Base-by-base conservation (phyloP, 257 asterid genomes). In the Nicotiana knightiana region DNA sequence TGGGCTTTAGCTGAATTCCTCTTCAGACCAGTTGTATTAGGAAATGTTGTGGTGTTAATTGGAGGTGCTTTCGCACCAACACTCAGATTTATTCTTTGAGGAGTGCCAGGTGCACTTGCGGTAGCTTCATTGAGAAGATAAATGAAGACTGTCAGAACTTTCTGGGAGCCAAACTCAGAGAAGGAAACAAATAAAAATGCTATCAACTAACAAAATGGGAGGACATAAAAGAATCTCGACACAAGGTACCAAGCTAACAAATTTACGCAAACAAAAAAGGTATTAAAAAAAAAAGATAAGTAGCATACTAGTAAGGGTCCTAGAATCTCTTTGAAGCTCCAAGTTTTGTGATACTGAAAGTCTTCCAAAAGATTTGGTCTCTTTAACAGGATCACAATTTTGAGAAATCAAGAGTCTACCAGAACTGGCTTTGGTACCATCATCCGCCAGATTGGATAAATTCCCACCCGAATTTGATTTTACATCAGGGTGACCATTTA, bases 351-450 rank as follows among this genome's bases (percentile, higher is more conserved):
- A 93, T 68, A 81, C 90, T 64, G 98, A 90, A 83, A 88, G 90
- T 88, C 97, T 91, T 57, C 86, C 87, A 7, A 88, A 85, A 79
- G 97, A 87, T 87, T 92, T 93, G 78, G 91, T 82, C 86, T 94
- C 99, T 88, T 93, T 93, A 77, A 77, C 91, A 54, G 96, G 85
- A 85, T 93, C 98, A 71, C 93, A 84, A 90, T 83, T 91, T 83
- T 88, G 91, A 82, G 98, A 93, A 83, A 92, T 82, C 51, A 98
- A 93, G 87, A 93, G 88, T 89, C 99, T 96, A 84, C 94, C 97
- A 88, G 90, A 83, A 86, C 89, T 89, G 82, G 82, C 71, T 88
- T 92, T 94, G 39, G 86, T 85, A 54, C 88, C 85, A 82, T 93
- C 95, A 84, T 91, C 99, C 63, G 83, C 83, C 80, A 85, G 82